Conservation (phyloP, 2,329 filamentous ascomycete species). For the Emmonsia crescens region DNA sequence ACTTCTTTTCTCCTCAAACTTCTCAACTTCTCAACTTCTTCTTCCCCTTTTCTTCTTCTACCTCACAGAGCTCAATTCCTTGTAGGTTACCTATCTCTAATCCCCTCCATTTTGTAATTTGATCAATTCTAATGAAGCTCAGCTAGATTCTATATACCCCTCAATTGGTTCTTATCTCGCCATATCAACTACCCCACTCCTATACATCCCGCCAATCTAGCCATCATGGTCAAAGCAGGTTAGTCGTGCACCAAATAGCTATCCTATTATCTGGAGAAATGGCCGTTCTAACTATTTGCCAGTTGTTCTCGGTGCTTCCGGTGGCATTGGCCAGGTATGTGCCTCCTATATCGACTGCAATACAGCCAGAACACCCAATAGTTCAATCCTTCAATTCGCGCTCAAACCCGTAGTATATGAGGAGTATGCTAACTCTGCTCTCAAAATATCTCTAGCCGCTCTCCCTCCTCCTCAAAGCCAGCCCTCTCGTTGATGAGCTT, state of each 20-base stretch:
- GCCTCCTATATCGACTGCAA: not conserved
- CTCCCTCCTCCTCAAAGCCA: constrained; percentile 90
- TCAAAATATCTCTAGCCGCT: constrained; percentile 54
- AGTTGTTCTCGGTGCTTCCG: constrained; percentile 87
- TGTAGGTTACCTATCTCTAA: constrained; percentile 2
- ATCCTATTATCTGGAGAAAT: not conserved
- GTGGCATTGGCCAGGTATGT: constrained; percentile 93
- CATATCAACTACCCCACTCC: constrained; percentile 7
- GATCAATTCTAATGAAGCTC: not conserved
- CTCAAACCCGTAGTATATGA: not conserved
- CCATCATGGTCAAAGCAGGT: constrained; percentile 41
- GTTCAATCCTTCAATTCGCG: not conserved
- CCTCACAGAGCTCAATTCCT: not conserved
- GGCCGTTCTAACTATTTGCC: constrained; percentile 14
- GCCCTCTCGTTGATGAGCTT: constrained; percentile 79
- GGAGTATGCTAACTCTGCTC: constrained; percentile 2
- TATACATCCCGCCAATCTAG: constrained; percentile 7
- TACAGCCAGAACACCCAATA: not conserved
- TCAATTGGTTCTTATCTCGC: not conserved
- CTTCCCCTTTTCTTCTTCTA: not conserved
- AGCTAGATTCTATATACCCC: not conserved
- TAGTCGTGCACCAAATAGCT: not conserved
- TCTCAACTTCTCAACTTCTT: not conserved
- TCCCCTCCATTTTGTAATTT: constrained; percentile 5
- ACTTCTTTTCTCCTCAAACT: not conserved